Evolutionary conservation across 2,329 filamentous ascomycete genomes (phyloP), one percentile per base, ranked within the genome.

Genomic region (Xylariaceae sp.): DNA sequence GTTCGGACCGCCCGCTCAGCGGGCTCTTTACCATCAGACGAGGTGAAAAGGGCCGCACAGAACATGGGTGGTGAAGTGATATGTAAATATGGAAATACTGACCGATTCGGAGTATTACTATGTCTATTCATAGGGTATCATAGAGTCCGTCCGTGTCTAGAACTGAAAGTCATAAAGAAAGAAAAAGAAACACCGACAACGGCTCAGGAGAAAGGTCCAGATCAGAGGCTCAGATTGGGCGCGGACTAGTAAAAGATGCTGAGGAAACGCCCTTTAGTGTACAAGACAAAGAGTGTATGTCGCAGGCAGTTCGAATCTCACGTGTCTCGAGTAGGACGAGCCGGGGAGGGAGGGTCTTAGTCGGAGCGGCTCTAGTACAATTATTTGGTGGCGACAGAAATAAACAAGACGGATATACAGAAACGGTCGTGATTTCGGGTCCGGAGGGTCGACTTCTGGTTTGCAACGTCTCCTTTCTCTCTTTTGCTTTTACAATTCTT

Each of bases 101-200:
- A 64, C 62, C 59, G 52, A 47, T 52, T 48, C 38, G 27, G 47
- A 52, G 32, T 50, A 59, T 48, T 57, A 62, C 57, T 55, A 59
- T 43, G 52, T 64, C 62, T 64, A 64, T 62, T 54, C 52, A 57
- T 53, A 51, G 61, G 62, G 61, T 64, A 64, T 64, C 60, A 59
- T 55, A 54, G 52, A 54, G 59, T 54, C 47, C n/a, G n/a, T n/a
- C 49, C 37, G 49, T 46, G 55, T 64, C 61, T 64, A 64, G 44
- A 37, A 57, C 53, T 46, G 45, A 49, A 51, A 52, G 55, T 52
- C 55, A 47, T 49, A 47, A 52, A 56, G 46, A 52, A 48, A 48
- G 32, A 47, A 49, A 47, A 47, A 48, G 40, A 49, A 52, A 52
- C 47, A 35, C 42, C 52, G 46, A 46, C 35, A 54, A 50, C 48